Percentiles rank a stretch among this genome's conserved stretches.
Evolutionary conservation across 768 basidiomycete species (phyloP).

Genomic region (Dentipellis fragilis): DNA sequence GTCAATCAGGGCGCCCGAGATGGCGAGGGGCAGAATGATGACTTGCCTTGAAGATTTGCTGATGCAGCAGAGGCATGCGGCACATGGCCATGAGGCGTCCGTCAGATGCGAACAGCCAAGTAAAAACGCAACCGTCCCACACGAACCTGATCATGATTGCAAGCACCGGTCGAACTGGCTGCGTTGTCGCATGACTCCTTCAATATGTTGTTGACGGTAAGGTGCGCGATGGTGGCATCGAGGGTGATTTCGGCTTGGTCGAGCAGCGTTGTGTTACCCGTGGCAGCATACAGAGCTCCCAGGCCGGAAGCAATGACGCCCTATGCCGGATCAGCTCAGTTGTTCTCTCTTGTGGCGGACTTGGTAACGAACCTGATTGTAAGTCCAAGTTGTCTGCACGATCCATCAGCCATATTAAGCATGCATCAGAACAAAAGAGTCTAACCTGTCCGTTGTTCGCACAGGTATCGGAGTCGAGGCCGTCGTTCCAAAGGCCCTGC

Average conservation of each 20-base stretch:
- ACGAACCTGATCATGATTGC: too few relatives aligned
- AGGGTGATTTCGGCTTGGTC: constrained; percentile 42
- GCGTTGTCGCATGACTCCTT: constrained; percentile 45
- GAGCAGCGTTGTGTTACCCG: constrained; percentile 28
- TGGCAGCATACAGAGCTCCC: constrained; percentile 33
- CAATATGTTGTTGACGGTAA: constrained; percentile 32
- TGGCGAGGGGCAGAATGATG: constrained; percentile 20
- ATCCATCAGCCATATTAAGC: not conserved
- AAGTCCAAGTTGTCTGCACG: constrained; percentile 46
- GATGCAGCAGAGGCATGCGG: too few relatives aligned
- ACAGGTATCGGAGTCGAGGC: constrained; percentile 25
- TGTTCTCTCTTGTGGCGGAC: not conserved
- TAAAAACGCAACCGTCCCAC: too few relatives aligned
- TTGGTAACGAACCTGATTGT: constrained; percentile 36
- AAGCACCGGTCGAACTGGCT: constrained; percentile 11
- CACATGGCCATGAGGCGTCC: too few relatives aligned
- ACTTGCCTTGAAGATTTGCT: constrained; percentile 17
- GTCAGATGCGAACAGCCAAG: too few relatives aligned
- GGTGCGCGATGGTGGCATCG: constrained; percentile 34
- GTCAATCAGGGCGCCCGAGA: not conserved
- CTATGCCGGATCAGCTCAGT: constrained; percentile 17
- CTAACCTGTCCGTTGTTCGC: constrained; percentile 32
- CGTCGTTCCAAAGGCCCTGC: constrained; percentile 36
- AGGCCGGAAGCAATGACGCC: constrained; percentile 48
- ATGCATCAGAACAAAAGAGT: not conserved